These are phyloP conservation scores for Begonia masoniana DNA, from an alignment of 306 rosid species.

Conservation along the genomic window DNA sequence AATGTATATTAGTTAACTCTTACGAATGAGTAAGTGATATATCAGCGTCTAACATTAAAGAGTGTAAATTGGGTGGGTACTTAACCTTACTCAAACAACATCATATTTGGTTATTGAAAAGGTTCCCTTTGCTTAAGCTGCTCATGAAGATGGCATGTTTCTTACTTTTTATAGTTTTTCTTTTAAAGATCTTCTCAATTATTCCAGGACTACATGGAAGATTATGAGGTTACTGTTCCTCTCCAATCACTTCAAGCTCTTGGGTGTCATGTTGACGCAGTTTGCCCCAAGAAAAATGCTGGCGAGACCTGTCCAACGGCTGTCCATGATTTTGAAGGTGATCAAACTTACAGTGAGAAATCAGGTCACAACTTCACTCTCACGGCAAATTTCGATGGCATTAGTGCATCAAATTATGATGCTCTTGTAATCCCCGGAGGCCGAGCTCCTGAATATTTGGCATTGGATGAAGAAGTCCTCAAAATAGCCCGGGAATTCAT, in stretches of 20 bases:
- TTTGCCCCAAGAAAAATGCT: slow-evolving; percentile 65
- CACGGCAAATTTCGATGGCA: slow-evolving; percentile 43
- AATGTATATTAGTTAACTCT: too few relatives aligned
- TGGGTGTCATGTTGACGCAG: slow-evolving; percentile 77
- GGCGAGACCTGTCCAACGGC: slow-evolving; percentile 74
- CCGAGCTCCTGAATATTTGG: slow-evolving; percentile 40
- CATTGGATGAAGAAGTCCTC: slow-evolving; percentile 26
- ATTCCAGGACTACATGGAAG: slow-evolving; percentile 81
- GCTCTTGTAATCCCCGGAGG: slow-evolving; percentile 49
- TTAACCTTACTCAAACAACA: too few relatives aligned
- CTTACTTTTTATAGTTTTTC: too few relatives aligned
- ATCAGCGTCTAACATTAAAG: too few relatives aligned
- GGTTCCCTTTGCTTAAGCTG: too few relatives aligned
- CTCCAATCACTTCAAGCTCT: slow-evolving; percentile 81
- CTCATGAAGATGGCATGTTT: too few relatives aligned
- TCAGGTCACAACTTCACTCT: slow-evolving; percentile 58
- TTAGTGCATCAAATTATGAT: slow-evolving; percentile 48
- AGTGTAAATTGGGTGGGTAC: too few relatives aligned
- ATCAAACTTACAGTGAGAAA: slow-evolving; percentile 74
- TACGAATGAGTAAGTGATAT: too few relatives aligned
- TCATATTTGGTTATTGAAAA: neutral
- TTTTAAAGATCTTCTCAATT: neutral
- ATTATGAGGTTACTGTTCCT: slow-evolving; percentile 69
- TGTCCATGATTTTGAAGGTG: slow-evolving; percentile 89
- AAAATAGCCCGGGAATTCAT: slow-evolving; percentile 27